Percentiles rank a stretch among this genome's conserved stretches.
Evolutionary conservation across 768 basidiomycete genomes (phyloP).

Genomic region (Naganishia friedmannii): DNA sequence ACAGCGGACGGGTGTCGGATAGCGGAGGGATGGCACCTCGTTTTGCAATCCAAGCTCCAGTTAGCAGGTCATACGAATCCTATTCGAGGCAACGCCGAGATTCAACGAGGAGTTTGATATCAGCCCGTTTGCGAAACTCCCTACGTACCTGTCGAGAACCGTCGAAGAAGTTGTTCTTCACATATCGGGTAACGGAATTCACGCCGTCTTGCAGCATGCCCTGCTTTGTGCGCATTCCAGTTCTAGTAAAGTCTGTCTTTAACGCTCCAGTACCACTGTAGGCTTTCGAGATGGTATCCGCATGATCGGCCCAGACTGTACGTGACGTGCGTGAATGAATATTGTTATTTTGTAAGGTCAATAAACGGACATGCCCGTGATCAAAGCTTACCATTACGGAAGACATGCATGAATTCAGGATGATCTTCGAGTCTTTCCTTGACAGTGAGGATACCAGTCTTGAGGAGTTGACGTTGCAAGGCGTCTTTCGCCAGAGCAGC

Average conservation of each 20-base stretch:
- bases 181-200: slow-evolving; percentile 78
- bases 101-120: background rate
- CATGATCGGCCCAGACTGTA: slow-evolving; percentile 96
- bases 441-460: slow-evolving; percentile 67
- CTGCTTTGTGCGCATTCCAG: slow-evolving; percentile 77
- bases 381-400: slow-evolving; percentile 72
- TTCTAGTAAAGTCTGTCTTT: slow-evolving; percentile 94
- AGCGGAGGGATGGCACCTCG: slow-evolving; percentile 70
- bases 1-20: slow-evolving; percentile 73
- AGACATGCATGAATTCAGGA: slow-evolving; percentile 71
- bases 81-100: slow-evolving; percentile 46
- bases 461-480: slow-evolving; percentile 71
- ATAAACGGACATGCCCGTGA: background rate
- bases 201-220: slow-evolving; percentile 79
- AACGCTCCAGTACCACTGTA: slow-evolving; percentile 94
- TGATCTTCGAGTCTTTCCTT: slow-evolving; percentile 78
- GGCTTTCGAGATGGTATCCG: slow-evolving; percentile 79
- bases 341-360: no score
- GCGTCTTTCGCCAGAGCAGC: slow-evolving; percentile 83
- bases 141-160: slow-evolving; percentile 74
- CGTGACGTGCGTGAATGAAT: background rate
- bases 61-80: slow-evolving; percentile 93
- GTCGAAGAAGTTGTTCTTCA: slow-evolving; percentile 96
- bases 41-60: slow-evolving; percentile 84
- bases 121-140: background rate